These are phyloP conservation scores for Paralagenidium karlingii DNA, from an alignment of 352 stramenopile species.

Conservation along the genomic window DNA sequence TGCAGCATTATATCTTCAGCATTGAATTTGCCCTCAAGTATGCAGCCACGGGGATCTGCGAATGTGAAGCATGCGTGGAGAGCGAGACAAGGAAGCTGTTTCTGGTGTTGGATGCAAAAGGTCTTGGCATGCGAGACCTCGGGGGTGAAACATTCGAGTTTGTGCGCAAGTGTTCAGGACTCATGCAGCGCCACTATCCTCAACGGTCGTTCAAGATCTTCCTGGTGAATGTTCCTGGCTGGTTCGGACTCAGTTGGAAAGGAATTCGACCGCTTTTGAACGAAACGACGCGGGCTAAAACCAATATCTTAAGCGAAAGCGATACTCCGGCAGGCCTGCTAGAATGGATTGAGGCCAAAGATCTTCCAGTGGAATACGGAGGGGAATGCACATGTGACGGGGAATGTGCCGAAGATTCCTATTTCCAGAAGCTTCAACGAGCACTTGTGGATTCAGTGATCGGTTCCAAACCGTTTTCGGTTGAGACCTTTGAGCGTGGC, in stretches of 20 bases:
- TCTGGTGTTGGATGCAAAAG: slow-evolving; percentile 55
- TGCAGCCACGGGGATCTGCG: slow-evolving; percentile 35
- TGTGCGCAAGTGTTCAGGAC: slow-evolving; percentile 60
- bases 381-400: slow-evolving; percentile 44
- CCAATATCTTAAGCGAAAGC: slow-evolving; percentile 66
- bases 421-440: slow-evolving; percentile 44
- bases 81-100: slow-evolving; percentile 68
- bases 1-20: slow-evolving; percentile 72
- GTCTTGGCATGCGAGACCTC: slow-evolving; percentile 68
- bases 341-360: slow-evolving; percentile 47
- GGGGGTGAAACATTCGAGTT: slow-evolving; percentile 73
- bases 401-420: slow-evolving; percentile 52
- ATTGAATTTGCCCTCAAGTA: slow-evolving; percentile 81
- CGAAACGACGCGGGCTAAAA: slow-evolving; percentile 79
- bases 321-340: slow-evolving; percentile 38
- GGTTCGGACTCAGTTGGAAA: slow-evolving; percentile 88
- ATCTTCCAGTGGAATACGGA: slow-evolving; percentile 57
- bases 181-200: slow-evolving; percentile 81
- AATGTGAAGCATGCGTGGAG: slow-evolving; percentile 31
- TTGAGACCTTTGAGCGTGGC: too few relatives aligned
- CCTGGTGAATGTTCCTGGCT: slow-evolving; percentile 84
- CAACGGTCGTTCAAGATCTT: slow-evolving; percentile 87
- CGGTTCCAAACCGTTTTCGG: slow-evolving; percentile 28
- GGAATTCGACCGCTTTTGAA: slow-evolving; percentile 80
- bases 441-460: slow-evolving; percentile 40